Evolutionary conservation across 2,329 filamentous ascomycete genomes (phyloP), one percentile per base, ranked within the genome.

Genomic region (Hortaea sp.): DNA sequence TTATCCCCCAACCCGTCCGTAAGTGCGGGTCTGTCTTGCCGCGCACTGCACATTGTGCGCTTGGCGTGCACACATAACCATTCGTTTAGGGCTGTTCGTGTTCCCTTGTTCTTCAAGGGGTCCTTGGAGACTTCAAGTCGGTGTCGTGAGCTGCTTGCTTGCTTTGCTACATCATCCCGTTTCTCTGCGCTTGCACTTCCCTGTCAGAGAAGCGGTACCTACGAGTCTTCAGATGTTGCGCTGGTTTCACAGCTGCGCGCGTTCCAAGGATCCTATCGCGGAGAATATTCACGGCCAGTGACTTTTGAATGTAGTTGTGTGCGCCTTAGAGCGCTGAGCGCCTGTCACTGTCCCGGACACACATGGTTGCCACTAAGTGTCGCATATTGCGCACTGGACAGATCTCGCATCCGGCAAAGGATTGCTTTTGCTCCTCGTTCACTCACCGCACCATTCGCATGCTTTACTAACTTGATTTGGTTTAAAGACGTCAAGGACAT

Each of bases 401-500:
- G 58, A 62, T 63, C 59, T 62, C 59, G 61, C 60, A 63, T 73
- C 72, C 74, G 71, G 70, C 65, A 72, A 73, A 70, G 76, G 76
- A 69, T 70, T 68, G 65, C 62, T 64, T 64, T 68, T 69, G 63
- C 62, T 68, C 61, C 52, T 58, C 57, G 49, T 54, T 50, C 13
- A 63, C 63, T 69, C 63, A 67, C 63, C 57, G 68, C 39, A 41
- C 80, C 88, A 94, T 94, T 94, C 85, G 42, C 47, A 47, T 45
- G 42, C 41, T 45, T 47, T 54, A 62, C 60, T 62, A 58, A 63
- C 59, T 54, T 56, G 79, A 70, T 77, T 67, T 74, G 69, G 69
- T 75, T 64, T 73, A 66, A 95, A 97, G 92, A 98, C 85, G 92
- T 98, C 77, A 90, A 89, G 75, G 94, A 98, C 79, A 98, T 98